A percentile compares a stretch with the other conserved stretches of the same genome.
phyloP scores from a whole-genome alignment of 2,329 filamentous ascomycete species.

The Macrophomina phaseolina region DNA sequence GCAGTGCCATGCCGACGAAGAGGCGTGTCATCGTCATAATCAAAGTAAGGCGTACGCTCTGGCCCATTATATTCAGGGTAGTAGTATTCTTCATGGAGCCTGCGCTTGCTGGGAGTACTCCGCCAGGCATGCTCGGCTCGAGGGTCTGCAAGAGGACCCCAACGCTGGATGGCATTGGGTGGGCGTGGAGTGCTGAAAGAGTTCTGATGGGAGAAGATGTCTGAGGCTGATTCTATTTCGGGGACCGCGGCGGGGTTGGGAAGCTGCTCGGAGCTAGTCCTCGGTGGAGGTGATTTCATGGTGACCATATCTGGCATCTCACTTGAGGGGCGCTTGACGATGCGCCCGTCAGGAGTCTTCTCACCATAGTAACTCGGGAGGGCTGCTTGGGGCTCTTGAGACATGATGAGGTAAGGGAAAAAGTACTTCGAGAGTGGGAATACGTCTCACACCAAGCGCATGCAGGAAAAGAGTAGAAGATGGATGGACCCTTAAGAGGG shows the following conservation, averaged over 20 bases:
- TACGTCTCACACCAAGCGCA: slow-evolving; percentile 6
- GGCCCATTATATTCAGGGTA: slow-evolving; percentile 7
- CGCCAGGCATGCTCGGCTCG: slow-evolving; percentile 16
- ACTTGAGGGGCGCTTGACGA: slow-evolving; percentile 28
- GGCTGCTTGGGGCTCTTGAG: slow-evolving; percentile 20
- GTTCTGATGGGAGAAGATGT: slow-evolving; percentile 21
- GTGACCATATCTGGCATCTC: slow-evolving; percentile 16
- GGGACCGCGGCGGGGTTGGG: neutral
- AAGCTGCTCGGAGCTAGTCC: slow-evolving; percentile 19
- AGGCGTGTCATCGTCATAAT: slow-evolving; percentile 22
- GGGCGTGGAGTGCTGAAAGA: slow-evolving; percentile 4
- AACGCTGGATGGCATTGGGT: slow-evolving; percentile 8
- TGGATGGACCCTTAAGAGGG: neutral
- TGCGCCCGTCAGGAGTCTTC: slow-evolving; percentile 26
- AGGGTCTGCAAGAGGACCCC: slow-evolving; percentile 13
- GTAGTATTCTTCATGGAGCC: slow-evolving; percentile 22
- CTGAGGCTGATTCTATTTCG: slow-evolving; percentile 22
- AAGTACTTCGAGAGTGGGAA: neutral
- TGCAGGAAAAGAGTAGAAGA: neutral
- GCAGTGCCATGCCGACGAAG: slow-evolving; percentile 6
- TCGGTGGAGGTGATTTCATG: slow-evolving; percentile 14
- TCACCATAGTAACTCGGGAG: slow-evolving; percentile 28
- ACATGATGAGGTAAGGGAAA: neutral
- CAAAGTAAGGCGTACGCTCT: slow-evolving; percentile 10
- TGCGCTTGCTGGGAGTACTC: slow-evolving; percentile 19